These are phyloP conservation scores for Ganoderma sinense DNA, from an alignment of 1,284 basidiomycete genomes.

Conservation along the genomic window DNA sequence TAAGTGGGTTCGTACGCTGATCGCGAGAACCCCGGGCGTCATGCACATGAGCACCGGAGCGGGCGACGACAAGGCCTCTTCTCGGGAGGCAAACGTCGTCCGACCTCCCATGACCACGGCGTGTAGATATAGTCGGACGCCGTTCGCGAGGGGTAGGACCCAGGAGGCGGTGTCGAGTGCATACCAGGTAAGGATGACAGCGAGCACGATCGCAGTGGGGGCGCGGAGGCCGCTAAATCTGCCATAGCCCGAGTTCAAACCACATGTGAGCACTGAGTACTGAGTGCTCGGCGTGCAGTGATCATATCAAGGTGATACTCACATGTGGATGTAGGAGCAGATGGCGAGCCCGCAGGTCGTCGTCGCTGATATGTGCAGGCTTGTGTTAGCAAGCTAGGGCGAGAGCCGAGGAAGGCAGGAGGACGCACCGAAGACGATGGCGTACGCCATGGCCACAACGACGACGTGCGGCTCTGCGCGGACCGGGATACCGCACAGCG, in stretches of 20 bases:
- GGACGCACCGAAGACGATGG: background rate
- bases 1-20: background rate
- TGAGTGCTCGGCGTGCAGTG: too few relatives aligned
- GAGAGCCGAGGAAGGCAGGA: too few relatives aligned
- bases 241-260: too few relatives aligned
- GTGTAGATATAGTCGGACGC: background rate
- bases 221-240: background rate
- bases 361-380: background rate
- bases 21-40: background rate
- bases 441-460: background rate
- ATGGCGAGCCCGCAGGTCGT: background rate
- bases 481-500: background rate
- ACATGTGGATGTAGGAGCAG: background rate
- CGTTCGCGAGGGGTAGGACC: background rate
- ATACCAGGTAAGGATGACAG: background rate
- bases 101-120: background rate
- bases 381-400: too few relatives aligned
- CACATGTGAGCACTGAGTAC: too few relatives aligned
- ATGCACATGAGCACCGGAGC: background rate
- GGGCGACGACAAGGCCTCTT: background rate
- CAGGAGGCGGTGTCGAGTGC: background rate
- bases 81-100: too few relatives aligned
- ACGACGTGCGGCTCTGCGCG: background rate
- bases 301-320: too few relatives aligned
- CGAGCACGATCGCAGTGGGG: background rate